These are phyloP conservation scores for Paxillus rubicundulus DNA, from an alignment of 768 basidiomycete species.

Conservation along the genomic window DNA sequence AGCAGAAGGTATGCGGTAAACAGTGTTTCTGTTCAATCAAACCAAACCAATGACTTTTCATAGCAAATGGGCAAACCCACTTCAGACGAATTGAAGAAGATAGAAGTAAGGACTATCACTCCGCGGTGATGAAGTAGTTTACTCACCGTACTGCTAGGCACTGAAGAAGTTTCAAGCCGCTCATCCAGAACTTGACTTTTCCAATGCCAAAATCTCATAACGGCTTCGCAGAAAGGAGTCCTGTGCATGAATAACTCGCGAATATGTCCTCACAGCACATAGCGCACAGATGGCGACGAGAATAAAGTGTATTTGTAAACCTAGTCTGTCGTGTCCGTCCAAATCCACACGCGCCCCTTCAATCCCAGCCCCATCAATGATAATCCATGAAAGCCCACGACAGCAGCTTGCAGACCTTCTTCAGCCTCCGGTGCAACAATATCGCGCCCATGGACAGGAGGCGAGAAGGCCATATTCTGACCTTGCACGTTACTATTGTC, in stretches of 20 bases:
- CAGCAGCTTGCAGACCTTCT: constrained; percentile 38
- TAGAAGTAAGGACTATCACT: constrained; percentile 55
- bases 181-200: constrained; percentile 95
- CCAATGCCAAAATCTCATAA: constrained; percentile 83
- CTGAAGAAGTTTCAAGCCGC: constrained; percentile 85
- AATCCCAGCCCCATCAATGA: constrained; percentile 21
- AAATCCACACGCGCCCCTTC: constrained; percentile 25
- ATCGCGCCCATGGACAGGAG: constrained; percentile 19
- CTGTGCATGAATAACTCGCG: not conserved
- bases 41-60: constrained; percentile 1
- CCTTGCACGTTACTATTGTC: constrained; percentile 10
- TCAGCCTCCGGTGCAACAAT: constrained; percentile 14
- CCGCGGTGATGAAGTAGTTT: not conserved
- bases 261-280: not conserved
- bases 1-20: constrained; percentile 36
- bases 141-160: constrained; percentile 44
- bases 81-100: constrained; percentile 90
- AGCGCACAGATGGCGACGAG: not conserved
- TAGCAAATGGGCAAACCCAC: constrained; percentile 96
- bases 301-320: not conserved
- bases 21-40: not conserved
- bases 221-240: not conserved
- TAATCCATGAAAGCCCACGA: constrained; percentile 42
- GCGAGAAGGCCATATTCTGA: constrained; percentile 13
- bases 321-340: constrained; percentile 20